Evolutionary conservation across 495 filamentous ascomycete genomes (phyloP), one percentile per base, ranked within the genome.

Genomic region (Daldinia decipiens): DNA sequence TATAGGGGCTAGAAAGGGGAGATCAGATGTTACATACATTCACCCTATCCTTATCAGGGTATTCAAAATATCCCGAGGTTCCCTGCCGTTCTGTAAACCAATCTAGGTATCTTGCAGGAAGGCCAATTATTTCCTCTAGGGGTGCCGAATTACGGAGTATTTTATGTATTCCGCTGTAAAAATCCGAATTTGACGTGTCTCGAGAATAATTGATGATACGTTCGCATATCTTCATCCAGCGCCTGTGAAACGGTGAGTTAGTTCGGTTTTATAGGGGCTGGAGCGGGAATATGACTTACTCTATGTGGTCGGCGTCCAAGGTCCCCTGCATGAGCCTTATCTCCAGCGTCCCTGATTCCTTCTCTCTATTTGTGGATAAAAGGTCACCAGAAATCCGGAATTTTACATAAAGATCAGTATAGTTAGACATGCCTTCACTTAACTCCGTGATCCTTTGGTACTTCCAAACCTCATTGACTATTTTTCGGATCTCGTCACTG

Each of bases 291-390:
- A 17, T 5, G 11, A 19, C 59, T 65, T 55, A 68, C 71, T 51
- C 50, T 47, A 74, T 57, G 29, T 75, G 72, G 0, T 72, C 62
- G 4, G 65, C 69, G 26, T 75, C 74, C 0, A 76, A 31, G 1
- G 74, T 74, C 5, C 74, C 74, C 32, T 76, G 74, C 71, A 74
- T 68, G 0, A 74, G 1, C 7, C 74, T 58, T 0, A 76, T 29
- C 38, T 76, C 74, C 6, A 76, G 6, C 1, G 74, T 76, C 21
- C 68, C 55, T 12, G 38, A 56, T 5, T 5, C 5, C 1, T 5
- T 2, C 4, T n/a, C 4, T 1, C 1, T 32, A 7, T 6, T 17
- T 1, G 4, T 0, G 0, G 63, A 54, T 3, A 27, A 19, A 4
- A 27, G 24, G 0, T 15, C 4, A 1, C 74, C 74, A 0, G 0